Conservation (phyloP, 495 filamentous ascomycete species). For the Staphylotrichum tortipilum region DNA sequence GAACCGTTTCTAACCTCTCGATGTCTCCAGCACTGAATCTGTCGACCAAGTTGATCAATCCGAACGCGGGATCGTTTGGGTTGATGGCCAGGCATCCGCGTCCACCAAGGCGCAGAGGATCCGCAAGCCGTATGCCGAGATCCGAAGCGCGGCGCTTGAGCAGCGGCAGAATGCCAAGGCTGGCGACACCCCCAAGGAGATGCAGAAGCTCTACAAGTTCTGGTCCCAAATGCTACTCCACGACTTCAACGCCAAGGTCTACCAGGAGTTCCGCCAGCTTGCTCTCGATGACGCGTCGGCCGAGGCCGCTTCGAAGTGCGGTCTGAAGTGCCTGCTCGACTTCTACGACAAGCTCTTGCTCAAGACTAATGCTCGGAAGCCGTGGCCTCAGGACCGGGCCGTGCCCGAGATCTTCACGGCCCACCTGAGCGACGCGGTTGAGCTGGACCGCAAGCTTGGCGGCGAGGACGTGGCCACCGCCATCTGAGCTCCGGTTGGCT, state of each 20-base stretch:
- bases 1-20: not conserved
- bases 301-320: constrained; percentile 8
- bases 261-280: constrained; percentile 64
- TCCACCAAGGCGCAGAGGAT: constrained; percentile 27
- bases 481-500: too few relatives aligned
- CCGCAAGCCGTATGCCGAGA: constrained; percentile 46
- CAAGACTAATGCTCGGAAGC: constrained; percentile 18
- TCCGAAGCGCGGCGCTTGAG: constrained; percentile 49
- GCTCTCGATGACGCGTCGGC: constrained; percentile 58
- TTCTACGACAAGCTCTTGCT: constrained; percentile 25
- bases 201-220: constrained; percentile 63
- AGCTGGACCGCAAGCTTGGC: constrained; percentile 8
- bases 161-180: constrained; percentile 43
- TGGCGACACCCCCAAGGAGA: constrained; percentile 43
- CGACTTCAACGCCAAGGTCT: constrained; percentile 72
- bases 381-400: constrained; percentile 22
- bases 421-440: constrained; percentile 20
- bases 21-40: constrained; percentile 1
- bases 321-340: constrained; percentile 20
- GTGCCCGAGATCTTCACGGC: constrained; percentile 19
- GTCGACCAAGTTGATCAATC: not conserved
- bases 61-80: constrained; percentile 11
- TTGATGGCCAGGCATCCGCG: constrained; percentile 6
- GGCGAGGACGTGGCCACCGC: not conserved
- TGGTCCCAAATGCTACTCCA: constrained; percentile 70